Conservation (phyloP, 371 early-diverging fungal species). For the Mucor lusitanicus region DNA sequence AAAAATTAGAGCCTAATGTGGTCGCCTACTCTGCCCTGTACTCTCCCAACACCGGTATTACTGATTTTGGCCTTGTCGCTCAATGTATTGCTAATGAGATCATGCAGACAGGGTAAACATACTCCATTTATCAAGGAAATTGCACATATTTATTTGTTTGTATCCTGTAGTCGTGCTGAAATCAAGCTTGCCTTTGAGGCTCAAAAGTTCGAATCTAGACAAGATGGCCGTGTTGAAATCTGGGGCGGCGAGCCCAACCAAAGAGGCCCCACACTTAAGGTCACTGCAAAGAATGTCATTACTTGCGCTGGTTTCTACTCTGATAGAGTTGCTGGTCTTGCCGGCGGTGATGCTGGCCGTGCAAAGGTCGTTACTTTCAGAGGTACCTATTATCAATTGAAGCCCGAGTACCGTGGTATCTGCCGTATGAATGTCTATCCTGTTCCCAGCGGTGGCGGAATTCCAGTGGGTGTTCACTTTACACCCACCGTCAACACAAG, state of each 20-base stretch:
- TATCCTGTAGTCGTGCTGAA: slow-evolving; percentile 41
- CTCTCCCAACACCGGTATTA: slow-evolving; percentile 52
- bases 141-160: neutral
- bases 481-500: slow-evolving; percentile 48
- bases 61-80: slow-evolving; percentile 42
- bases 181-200: slow-evolving; percentile 50
- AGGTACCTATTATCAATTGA: slow-evolving; percentile 51
- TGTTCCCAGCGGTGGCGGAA: slow-evolving; percentile 50
- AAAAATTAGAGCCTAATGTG: slow-evolving; percentile 47
- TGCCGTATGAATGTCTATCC: slow-evolving; percentile 52
- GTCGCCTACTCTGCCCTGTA: slow-evolving; percentile 46
- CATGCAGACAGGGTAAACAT: slow-evolving; percentile 39
- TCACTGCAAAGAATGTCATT: slow-evolving; percentile 42
- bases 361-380: slow-evolving; percentile 46
- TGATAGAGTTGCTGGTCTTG: slow-evolving; percentile 41
- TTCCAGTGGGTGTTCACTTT: slow-evolving; percentile 52
- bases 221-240: slow-evolving; percentile 39
- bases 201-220: slow-evolving; percentile 29
- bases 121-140: neutral
- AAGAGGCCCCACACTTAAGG: slow-evolving; percentile 39
- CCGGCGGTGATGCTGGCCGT: slow-evolving; percentile 40
- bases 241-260: slow-evolving; percentile 39
- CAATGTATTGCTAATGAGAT: slow-evolving; percentile 45
- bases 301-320: slow-evolving; percentile 54
- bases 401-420: slow-evolving; percentile 39